These are phyloP conservation scores for Alternaria incomplexa DNA, from an alignment of 2,329 filamentous ascomycete species.

Conservation along the genomic window DNA sequence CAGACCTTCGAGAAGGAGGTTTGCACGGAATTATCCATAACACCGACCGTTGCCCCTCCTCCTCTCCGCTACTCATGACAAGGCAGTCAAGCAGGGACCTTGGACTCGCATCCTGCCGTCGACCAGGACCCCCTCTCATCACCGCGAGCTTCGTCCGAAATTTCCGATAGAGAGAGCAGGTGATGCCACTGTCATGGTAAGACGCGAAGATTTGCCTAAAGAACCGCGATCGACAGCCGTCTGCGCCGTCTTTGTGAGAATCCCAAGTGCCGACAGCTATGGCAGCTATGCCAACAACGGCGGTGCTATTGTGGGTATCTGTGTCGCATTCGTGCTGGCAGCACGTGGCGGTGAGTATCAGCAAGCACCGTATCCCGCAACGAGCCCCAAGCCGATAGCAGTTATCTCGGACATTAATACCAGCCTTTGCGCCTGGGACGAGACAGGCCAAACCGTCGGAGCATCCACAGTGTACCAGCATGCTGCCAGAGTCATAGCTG, in stretches of 20 bases:
- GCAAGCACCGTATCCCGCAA: neutral
- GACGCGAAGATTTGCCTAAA: neutral
- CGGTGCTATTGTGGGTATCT: conserved; percentile 21
- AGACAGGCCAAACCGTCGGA: conserved; percentile 28
- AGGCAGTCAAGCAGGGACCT: conserved; percentile 13
- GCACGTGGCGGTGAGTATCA: conserved; percentile 13
- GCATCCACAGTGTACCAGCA: conserved; percentile 10
- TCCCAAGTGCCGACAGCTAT: conserved; percentile 7
- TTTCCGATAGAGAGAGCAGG: conserved; percentile 6
- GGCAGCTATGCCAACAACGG: neutral
- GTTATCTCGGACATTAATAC: conserved; percentile 3
- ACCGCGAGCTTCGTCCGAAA: conserved; percentile 4
- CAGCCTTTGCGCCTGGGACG: conserved; percentile 4
- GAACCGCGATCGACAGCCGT: conserved; percentile 9
- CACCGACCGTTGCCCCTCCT: conserved; percentile 23
- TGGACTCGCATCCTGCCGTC: conserved; percentile 8
- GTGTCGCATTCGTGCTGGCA: conserved; percentile 10
- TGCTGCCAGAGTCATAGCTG: conserved; percentile 12
- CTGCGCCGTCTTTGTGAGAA: conserved; percentile 1
- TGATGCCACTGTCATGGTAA: neutral
- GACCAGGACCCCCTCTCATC: conserved; percentile 14
- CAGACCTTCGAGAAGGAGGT: conserved; percentile 29
- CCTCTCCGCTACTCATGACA: conserved; percentile 11
- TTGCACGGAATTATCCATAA: conserved; percentile 24
- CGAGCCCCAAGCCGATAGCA: neutral